Conservation (phyloP, 2,329 filamentous ascomycete genomes). For the Tricladium varicosporioides region DNA sequence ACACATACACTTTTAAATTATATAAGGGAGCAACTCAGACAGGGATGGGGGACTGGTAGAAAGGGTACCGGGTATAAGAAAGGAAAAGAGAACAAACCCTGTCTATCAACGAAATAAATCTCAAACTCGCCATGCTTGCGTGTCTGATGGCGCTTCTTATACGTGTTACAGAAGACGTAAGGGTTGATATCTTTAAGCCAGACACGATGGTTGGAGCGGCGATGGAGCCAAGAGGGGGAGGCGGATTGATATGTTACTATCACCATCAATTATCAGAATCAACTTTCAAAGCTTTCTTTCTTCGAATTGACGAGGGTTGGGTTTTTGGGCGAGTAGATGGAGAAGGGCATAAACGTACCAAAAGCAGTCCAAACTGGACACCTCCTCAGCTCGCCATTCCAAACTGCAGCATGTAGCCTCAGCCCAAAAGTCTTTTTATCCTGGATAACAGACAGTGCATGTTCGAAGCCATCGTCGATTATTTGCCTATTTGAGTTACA, state of each 20-base stretch:
- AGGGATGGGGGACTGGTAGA: background rate
- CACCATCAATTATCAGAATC: background rate
- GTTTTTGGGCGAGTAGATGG: too few species aligned
- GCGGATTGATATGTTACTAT: constrained; percentile 52
- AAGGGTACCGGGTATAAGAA: too few species aligned
- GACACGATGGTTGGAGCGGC: constrained; percentile 45
- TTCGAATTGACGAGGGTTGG: background rate
- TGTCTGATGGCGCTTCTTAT: constrained; percentile 52
- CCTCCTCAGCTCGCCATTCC: constrained; percentile 50
- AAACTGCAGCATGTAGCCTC: constrained; percentile 55
- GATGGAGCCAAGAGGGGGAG: constrained; percentile 50
- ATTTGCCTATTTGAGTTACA: constrained; percentile 45
- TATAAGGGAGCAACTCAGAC: background rate
- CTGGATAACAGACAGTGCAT: constrained; percentile 53
- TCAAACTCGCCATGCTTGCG: constrained; percentile 37
- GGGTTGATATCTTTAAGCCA: constrained; percentile 54
- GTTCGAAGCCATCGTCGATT: constrained; percentile 51
- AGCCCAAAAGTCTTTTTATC: constrained; percentile 47
- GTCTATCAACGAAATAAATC: constrained; percentile 29
- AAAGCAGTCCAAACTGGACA: constrained; percentile 66
- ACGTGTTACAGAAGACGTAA: constrained; percentile 58
- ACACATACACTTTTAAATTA: background rate
- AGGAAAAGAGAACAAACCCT: too few species aligned
- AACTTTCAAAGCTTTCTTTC: background rate
- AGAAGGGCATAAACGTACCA: constrained; percentile 38